Percentiles rank a stretch among this genome's conserved stretches.
Conservation (phyloP, 2,329 filamentous ascomycete genomes). For the Pseudogymnoascus sp. region DNA sequence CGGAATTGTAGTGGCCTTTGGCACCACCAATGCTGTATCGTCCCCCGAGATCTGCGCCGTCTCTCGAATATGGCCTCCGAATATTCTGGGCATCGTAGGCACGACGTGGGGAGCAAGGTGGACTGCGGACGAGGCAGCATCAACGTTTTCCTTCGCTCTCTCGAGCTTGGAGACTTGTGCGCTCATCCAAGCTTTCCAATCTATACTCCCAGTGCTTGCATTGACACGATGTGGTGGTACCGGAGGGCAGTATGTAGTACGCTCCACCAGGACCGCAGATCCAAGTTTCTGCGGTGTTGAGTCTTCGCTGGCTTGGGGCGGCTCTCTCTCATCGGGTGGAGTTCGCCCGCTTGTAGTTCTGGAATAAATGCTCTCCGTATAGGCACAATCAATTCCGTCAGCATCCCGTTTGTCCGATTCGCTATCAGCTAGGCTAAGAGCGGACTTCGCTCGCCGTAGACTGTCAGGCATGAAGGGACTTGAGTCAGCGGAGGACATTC, state of each 20-base stretch:
- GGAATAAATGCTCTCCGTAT: slow-evolving; percentile 28
- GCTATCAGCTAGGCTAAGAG: not conserved
- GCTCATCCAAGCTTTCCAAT: slow-evolving; percentile 50
- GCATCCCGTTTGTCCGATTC: not conserved
- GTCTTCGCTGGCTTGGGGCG: slow-evolving; percentile 13
- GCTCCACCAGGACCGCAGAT: slow-evolving; percentile 31
- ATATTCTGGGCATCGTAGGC: slow-evolving; percentile 25
- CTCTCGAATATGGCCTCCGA: slow-evolving; percentile 40
- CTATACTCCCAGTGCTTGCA: slow-evolving; percentile 40
- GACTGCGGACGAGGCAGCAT: slow-evolving; percentile 5
- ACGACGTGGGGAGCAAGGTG: slow-evolving; percentile 22
- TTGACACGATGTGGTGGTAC: slow-evolving; percentile 28
- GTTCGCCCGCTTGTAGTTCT: slow-evolving; percentile 26
- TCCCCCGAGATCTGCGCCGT: slow-evolving; percentile 41
- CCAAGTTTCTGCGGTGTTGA: slow-evolving; percentile 18
- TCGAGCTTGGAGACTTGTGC: slow-evolving; percentile 44
- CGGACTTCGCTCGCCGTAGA: not conserved
- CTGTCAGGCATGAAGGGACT: not conserved
- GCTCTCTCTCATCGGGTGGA: slow-evolving; percentile 17
- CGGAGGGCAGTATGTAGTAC: slow-evolving; percentile 25
- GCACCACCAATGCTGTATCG: slow-evolving; percentile 21
- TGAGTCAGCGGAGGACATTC: not conserved
- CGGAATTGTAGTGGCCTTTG: not conserved
- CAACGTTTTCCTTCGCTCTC: slow-evolving; percentile 19
- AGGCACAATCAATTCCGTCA: slow-evolving; percentile 13